A percentile compares a stretch with the other conserved stretches of the same genome.
Evolutionary conservation across 2,329 filamentous ascomycete species (phyloP).

Genomic region (Xylariaceae sp.): DNA sequence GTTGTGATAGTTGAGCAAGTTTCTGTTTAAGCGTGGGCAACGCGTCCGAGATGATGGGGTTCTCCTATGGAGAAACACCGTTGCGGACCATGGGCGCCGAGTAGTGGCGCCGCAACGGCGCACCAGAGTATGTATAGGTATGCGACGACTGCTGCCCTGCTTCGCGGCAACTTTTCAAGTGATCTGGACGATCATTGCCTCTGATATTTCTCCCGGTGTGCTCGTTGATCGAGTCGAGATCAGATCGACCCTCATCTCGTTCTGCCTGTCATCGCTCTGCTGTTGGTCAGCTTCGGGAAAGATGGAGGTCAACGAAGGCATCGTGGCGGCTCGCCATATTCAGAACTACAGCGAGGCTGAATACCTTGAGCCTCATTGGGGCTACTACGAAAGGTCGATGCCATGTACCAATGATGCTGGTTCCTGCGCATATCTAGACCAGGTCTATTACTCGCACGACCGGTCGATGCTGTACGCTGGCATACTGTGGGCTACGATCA

Average conservation of each 20-base stretch:
- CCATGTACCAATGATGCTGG: conserved; percentile 56
- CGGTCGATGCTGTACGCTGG: conserved; percentile 46
- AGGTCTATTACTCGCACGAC: conserved; percentile 46
- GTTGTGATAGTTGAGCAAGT: no score
- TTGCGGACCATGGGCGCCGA: no score
- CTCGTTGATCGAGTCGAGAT: no score
- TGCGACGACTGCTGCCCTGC: no score
- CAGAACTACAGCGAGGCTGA: conserved; percentile 38
- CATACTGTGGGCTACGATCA: conserved; percentile 44
- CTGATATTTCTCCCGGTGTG: no score
- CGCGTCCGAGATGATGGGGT: no score
- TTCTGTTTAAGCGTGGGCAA: no score
- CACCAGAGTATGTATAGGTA: no score
- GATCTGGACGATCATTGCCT: no score
- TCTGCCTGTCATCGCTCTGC: conserved; percentile 1
- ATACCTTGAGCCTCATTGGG: conserved; percentile 47
- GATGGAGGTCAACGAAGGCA: conserved; percentile 18
- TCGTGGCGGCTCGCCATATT: conserved; percentile 33
- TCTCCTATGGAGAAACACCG: no score
- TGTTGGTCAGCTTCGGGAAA: conserved; percentile 2
- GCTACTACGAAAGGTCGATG: conserved; percentile 47
- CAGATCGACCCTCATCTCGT: background rate
- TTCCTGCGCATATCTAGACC: conserved; percentile 54
- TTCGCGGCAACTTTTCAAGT: no score
- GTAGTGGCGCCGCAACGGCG: no score